phyloP scores from a whole-genome alignment of 768 basidiomycete genomes.

The Tubosaeta brunneosetosa region DNA sequence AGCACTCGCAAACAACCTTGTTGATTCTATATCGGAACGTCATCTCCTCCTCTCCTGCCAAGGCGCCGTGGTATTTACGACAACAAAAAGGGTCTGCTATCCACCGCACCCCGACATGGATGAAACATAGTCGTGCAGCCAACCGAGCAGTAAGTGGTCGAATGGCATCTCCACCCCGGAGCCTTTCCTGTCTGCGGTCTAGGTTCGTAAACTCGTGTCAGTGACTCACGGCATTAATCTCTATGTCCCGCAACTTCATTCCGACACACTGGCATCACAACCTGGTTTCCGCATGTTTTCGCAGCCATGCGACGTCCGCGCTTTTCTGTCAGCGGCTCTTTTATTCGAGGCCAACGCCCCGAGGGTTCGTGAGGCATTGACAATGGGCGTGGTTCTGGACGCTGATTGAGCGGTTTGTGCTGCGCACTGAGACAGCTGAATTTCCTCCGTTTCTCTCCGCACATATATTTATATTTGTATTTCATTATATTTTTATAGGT shows the following conservation, averaged over 20 bases:
- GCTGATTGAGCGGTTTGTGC: background rate
- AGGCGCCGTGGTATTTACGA: background rate
- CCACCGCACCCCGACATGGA: background rate
- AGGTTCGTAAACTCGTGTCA: constrained; percentile 19
- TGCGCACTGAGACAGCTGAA: constrained; percentile 1
- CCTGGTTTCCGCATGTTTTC: constrained; percentile 21
- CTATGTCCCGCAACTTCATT: constrained; percentile 11
- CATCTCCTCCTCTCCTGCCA: background rate
- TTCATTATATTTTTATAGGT: constrained; percentile 3
- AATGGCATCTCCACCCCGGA: background rate
- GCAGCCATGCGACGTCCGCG: constrained; percentile 17
- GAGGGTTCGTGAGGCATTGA: background rate
- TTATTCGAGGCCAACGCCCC: background rate
- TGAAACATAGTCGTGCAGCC: background rate
- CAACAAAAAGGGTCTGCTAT: background rate
- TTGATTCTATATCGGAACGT: constrained; percentile 31
- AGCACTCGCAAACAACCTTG: constrained; percentile 34
- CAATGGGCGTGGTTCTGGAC: background rate
- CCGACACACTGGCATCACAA: constrained; percentile 12
- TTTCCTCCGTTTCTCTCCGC: constrained; percentile 5
- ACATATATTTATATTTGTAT: constrained; percentile 1
- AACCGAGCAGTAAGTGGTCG: background rate
- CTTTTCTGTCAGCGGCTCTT: constrained; percentile 4
- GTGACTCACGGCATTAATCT: constrained; percentile 16
- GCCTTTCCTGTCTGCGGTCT: background rate